phyloP scores from a whole-genome alignment of 306 rosid genomes.

The Quercus engelmannii region DNA sequence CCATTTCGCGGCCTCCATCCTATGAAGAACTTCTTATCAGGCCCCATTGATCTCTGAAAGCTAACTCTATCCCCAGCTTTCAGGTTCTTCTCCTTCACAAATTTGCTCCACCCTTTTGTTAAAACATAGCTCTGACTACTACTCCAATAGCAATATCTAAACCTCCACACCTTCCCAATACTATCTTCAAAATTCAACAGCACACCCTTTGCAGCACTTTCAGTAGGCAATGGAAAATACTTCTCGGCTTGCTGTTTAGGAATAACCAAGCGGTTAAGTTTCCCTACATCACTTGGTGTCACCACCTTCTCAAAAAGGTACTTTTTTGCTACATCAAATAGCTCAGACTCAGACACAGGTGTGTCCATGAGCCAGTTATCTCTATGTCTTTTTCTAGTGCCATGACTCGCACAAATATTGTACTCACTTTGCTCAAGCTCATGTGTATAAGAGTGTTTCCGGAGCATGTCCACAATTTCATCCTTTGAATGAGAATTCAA shows the following conservation, averaged over 20 bases:
- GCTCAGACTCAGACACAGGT: neutral
- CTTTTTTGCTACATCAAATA: conserved; percentile 1
- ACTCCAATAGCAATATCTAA: conserved; percentile 45
- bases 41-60: conserved; percentile 26
- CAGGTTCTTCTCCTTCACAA: conserved; percentile 45
- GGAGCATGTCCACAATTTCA: conserved; percentile 48
- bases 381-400: neutral
- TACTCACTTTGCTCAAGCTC: conserved; percentile 35
- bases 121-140: conserved; percentile 47
- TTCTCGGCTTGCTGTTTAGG: conserved; percentile 46
- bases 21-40: conserved; percentile 27
- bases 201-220: conserved; percentile 14
- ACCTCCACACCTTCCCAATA: conserved; percentile 35
- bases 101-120: conserved; percentile 45
- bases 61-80: conserved; percentile 34
- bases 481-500: conserved; percentile 39
- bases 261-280: conserved; percentile 36
- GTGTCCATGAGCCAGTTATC: neutral
- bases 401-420: neutral
- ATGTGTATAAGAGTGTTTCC: conserved; percentile 32
- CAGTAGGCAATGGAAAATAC: conserved; percentile 26
- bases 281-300: conserved; percentile 53
- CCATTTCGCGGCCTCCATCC: neutral
- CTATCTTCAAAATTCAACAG: conserved; percentile 31
- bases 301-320: conserved; percentile 39